A percentile compares a stretch with the other conserved stretches of the same genome.
Conservation (phyloP, 2,329 filamentous ascomycete genomes). For the Claviceps sorghi region DNA sequence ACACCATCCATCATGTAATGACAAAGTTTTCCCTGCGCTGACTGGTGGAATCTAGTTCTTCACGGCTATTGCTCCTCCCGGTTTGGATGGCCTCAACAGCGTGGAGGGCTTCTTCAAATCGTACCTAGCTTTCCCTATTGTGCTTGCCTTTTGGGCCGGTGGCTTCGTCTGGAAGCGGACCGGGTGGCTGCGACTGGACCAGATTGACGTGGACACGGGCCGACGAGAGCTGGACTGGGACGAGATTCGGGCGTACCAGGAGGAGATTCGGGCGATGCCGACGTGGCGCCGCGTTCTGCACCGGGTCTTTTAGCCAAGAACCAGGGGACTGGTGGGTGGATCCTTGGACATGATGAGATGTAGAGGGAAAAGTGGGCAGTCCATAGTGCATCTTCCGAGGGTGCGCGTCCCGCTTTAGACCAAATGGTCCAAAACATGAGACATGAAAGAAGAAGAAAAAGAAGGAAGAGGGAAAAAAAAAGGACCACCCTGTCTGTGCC, state of each 20-base stretch:
- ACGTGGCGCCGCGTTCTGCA: constrained; percentile 7
- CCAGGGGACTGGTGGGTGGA: not conserved
- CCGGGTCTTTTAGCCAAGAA: constrained; percentile 5
- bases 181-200: constrained; percentile 39
- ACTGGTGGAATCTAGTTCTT: constrained; percentile 24
- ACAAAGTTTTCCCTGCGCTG: not conserved
- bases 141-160: constrained; percentile 38
- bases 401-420: no score
- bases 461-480: no score
- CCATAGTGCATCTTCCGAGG: no score
- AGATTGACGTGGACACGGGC: constrained; percentile 56
- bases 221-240: constrained; percentile 54
- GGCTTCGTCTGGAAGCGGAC: constrained; percentile 53
- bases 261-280: constrained; percentile 6
- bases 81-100: constrained; percentile 16
- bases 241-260: constrained; percentile 26
- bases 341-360: not conserved
- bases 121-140: constrained; percentile 39
- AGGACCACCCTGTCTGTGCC: no score
- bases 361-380: not conserved
- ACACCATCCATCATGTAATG: no score
- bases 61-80: constrained; percentile 28
- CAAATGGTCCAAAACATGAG: no score
- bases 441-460: no score
- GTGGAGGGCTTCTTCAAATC: constrained; percentile 39